phyloP scores from a whole-genome alignment of 192 early-diverging fungal species.

The Backusella sp. region DNA sequence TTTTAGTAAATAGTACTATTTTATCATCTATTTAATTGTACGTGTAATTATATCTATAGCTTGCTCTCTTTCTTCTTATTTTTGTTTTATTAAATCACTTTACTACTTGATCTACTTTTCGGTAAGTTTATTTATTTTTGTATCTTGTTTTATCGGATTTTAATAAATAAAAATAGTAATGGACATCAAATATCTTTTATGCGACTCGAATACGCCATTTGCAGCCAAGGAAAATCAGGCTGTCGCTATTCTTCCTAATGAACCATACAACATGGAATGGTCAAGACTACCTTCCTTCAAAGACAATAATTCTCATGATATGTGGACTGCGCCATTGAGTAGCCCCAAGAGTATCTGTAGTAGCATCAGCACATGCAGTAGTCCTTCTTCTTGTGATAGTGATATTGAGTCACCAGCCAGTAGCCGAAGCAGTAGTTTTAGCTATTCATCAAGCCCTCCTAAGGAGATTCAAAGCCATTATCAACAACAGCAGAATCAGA shows the following conservation, averaged over 20 bases:
- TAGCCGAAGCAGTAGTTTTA: not conserved
- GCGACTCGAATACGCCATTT: not conserved
- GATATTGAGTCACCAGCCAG: not conserved
- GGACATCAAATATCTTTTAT: constrained; percentile 19
- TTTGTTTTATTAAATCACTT: not conserved
- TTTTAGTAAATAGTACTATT: not conserved
- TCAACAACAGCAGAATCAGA: not conserved
- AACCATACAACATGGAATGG: not conserved
- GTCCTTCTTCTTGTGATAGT: not conserved
- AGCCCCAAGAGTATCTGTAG: constrained; percentile 15
- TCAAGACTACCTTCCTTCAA: not conserved
- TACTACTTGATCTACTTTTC: not conserved
- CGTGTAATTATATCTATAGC: not conserved
- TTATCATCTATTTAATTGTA: not conserved
- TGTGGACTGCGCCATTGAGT: not conserved
- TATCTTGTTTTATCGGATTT: constrained; percentile 1
- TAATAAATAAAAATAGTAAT: not conserved
- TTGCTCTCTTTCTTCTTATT: not conserved
- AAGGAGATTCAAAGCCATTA: not conserved
- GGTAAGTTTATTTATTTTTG: not conserved
- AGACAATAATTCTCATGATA: not conserved
- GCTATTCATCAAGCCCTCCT: not conserved
- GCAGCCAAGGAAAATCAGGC: not conserved
- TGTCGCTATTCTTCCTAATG: not conserved
- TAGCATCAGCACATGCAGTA: constrained; percentile 11